Percentiles rank a stretch among this genome's conserved stretches.
These are phyloP conservation scores for Diaporthe humulicola DNA, from an alignment of 2,329 filamentous ascomycete species.

Conservation along the genomic window DNA sequence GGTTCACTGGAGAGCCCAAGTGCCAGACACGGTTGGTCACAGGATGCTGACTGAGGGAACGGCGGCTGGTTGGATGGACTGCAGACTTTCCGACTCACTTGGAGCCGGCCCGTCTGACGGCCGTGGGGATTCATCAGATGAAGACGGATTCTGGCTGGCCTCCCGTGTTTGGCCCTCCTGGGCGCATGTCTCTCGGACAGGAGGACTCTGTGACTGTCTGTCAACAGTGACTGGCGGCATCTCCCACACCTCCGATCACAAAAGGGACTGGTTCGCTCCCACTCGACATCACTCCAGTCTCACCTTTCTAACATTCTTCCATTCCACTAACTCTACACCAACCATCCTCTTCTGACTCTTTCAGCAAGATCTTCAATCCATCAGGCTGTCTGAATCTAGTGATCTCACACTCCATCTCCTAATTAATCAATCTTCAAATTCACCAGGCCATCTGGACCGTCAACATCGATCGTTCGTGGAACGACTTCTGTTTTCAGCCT, in stretches of 20 bases:
- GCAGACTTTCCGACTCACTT: background rate
- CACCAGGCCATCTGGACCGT: background rate
- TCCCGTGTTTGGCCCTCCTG: background rate
- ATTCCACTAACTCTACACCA: background rate
- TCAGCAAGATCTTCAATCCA: background rate
- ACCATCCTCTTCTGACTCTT: background rate
- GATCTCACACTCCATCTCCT: background rate
- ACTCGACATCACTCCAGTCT: background rate
- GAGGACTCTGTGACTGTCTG: background rate
- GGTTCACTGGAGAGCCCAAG: background rate
- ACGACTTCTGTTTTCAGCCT: background rate
- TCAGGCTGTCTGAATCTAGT: background rate
- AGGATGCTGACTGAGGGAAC: background rate
- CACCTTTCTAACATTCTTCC: background rate
- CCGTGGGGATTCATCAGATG: background rate
- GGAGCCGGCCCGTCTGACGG: background rate
- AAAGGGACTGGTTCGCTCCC: background rate
- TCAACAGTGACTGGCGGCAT: background rate
- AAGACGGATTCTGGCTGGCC: background rate
- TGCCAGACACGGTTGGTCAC: too few relatives aligned
- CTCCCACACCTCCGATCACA: background rate
- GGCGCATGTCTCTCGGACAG: too few relatives aligned
- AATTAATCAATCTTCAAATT: background rate
- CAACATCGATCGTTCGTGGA: background rate
- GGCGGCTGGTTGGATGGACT: background rate